Percentiles rank a stretch among this genome's conserved stretches.
These are phyloP conservation scores for Sarocladium strictum DNA, from an alignment of 2,329 filamentous ascomycete species.

Conservation along the genomic window DNA sequence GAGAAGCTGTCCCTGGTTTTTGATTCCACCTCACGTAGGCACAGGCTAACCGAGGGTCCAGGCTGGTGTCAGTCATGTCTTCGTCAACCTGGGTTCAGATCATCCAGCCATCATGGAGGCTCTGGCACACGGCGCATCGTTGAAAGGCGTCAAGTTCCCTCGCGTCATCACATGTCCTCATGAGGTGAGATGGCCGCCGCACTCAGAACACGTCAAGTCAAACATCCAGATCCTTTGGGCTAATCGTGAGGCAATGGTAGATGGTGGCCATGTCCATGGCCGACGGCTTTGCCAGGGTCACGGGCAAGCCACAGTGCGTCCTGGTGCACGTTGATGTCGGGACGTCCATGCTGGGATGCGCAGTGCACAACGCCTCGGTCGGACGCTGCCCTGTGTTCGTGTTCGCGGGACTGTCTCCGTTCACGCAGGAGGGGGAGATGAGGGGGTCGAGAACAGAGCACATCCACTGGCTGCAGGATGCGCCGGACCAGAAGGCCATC, in stretches of 20 bases:
- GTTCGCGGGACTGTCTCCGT: constrained; percentile 68
- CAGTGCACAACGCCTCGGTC: constrained; percentile 67
- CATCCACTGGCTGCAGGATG: constrained; percentile 77
- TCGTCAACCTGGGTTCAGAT: constrained; percentile 37
- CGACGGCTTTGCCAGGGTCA: constrained; percentile 66
- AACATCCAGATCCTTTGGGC: too few relatives aligned
- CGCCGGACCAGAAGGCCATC: constrained; percentile 70
- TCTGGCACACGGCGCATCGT: constrained; percentile 69
- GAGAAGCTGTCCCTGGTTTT: not conserved
- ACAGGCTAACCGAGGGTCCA: too few relatives aligned
- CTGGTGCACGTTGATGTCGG: constrained; percentile 74
- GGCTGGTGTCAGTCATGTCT: constrained; percentile 2
- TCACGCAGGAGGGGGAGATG: constrained; percentile 67
- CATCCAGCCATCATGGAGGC: constrained; percentile 76
- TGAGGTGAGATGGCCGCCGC: too few relatives aligned
- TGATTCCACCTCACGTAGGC: too few relatives aligned
- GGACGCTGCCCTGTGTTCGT: constrained; percentile 67
- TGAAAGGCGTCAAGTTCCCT: constrained; percentile 61
- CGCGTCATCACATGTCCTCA: constrained; percentile 74
- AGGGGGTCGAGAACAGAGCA: constrained; percentile 67
- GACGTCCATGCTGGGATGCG: constrained; percentile 66
- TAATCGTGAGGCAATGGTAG: too few relatives aligned
- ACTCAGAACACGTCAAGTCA: too few relatives aligned
- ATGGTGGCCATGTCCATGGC: constrained; percentile 77
- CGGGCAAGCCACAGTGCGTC: constrained; percentile 63